Percentiles rank a stretch among this genome's conserved stretches.
phyloP scores from a whole-genome alignment of 108 stramenopile genomes.

The Heterococcus sp. region DNA sequence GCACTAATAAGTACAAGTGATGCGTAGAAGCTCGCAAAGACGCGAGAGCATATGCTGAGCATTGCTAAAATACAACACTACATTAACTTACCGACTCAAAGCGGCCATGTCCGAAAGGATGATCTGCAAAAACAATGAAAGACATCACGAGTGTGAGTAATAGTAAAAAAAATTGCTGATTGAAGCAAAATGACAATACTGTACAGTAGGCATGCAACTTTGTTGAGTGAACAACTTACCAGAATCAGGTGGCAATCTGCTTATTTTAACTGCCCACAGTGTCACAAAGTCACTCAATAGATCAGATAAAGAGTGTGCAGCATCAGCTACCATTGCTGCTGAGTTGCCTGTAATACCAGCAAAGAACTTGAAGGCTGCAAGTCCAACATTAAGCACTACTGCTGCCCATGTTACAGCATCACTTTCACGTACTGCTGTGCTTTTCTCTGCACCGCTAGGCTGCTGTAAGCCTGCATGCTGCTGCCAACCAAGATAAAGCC shows the following conservation, averaged over 20 bases:
- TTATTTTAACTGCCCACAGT: slow-evolving; percentile 67
- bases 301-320: slow-evolving; percentile 86
- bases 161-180: too few relatives aligned
- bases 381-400: slow-evolving; percentile 30
- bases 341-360: slow-evolving; percentile 70
- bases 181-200: too few relatives aligned
- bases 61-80: not conserved
- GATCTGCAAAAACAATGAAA: too few relatives aligned
- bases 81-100: slow-evolving; percentile 70
- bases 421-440: slow-evolving; percentile 3
- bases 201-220: too few relatives aligned
- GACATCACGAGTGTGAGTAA: too few relatives aligned
- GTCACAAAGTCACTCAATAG: slow-evolving; percentile 87
- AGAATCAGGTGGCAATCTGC: slow-evolving; percentile 55
- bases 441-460: not conserved
- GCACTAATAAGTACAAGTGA: not conserved
- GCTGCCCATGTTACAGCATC: slow-evolving; percentile 32
- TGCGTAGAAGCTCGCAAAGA: not conserved
- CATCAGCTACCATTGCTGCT: slow-evolving; percentile 86
- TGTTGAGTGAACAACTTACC: too few relatives aligned
- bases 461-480: slow-evolving; percentile 22
- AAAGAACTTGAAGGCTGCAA: slow-evolving; percentile 29
- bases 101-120: slow-evolving; percentile 95
- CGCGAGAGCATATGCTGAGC: not conserved
- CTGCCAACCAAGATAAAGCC: slow-evolving; percentile 29